Percentiles rank a stretch among this genome's conserved stretches.
Evolutionary conservation across 352 stramenopile species (phyloP).

Genomic region (Pythium scleroteichum): DNA sequence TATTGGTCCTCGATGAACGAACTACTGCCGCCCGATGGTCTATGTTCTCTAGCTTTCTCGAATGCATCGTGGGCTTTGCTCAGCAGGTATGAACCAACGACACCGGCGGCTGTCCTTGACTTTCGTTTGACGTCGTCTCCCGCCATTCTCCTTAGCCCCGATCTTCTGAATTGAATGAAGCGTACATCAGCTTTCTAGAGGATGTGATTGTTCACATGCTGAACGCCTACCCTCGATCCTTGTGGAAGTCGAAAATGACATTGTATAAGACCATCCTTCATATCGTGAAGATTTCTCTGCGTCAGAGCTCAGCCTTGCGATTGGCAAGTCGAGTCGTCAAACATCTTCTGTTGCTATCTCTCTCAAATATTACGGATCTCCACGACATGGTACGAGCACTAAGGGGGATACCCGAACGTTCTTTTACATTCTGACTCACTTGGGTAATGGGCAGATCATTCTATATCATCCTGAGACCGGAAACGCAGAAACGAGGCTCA

Average conservation of each 20-base stretch:
- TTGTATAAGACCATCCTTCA: conserved; percentile 54
- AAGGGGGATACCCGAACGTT: not conserved
- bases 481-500: conserved; percentile 60
- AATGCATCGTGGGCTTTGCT: conserved; percentile 60
- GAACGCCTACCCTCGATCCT: conserved; percentile 57
- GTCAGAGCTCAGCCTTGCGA: conserved; percentile 36
- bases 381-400: conserved; percentile 37
- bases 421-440: not conserved
- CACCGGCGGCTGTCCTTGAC: no score
- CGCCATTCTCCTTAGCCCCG: no score
- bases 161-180: conserved; percentile 35
- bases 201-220: conserved; percentile 64
- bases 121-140: no score
- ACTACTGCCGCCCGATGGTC: conserved; percentile 57
- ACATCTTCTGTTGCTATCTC: conserved; percentile 61
- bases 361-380: conserved; percentile 63
- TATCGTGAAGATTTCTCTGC: conserved; percentile 45
- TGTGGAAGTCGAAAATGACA: conserved; percentile 59
- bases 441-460: conserved; percentile 28
- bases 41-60: conserved; percentile 53
- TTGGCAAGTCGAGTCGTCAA: conserved; percentile 56
- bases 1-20: conserved; percentile 59
- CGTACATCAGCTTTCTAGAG: conserved; percentile 54
- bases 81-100: conserved; percentile 48
- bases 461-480: conserved; percentile 82